phyloP scores from a whole-genome alignment of 805 yeast genomes.

The Henningerozyma blattae region DNA sequence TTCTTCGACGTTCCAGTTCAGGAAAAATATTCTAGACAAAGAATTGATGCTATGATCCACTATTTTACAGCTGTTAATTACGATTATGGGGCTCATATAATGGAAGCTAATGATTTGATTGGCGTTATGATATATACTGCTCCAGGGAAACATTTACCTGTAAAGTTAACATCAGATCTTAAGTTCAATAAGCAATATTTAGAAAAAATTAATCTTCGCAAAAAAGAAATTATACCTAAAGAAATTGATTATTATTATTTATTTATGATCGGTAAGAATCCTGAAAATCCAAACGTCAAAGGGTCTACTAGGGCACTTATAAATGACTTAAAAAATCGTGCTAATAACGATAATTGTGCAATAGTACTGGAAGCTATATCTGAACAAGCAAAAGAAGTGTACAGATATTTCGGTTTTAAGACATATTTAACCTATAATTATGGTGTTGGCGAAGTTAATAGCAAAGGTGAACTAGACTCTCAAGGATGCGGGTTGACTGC shows the following conservation, averaged over 20 bases:
- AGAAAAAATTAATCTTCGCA: constrained; percentile 11
- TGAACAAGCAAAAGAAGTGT: constrained; percentile 23
- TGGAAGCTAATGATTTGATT: constrained; percentile 22
- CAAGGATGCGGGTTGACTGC: constrained; percentile 23
- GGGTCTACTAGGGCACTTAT: constrained; percentile 25
- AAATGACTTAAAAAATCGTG: constrained; percentile 18
- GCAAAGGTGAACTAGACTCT: constrained; percentile 16
- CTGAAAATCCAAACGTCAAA: constrained; percentile 13
- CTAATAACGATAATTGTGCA: constrained; percentile 21
- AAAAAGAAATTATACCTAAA: constrained; percentile 16
- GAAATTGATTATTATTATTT: constrained; percentile 21
- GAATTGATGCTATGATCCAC: constrained; percentile 16
- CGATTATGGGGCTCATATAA: constrained; percentile 22
- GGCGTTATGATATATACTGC: constrained; percentile 23
- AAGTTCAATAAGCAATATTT: constrained; percentile 21
- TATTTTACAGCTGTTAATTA: constrained; percentile 15
- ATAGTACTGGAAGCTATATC: constrained; percentile 24
- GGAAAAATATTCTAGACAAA: constrained; percentile 12
- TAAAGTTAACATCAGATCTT: constrained; percentile 17
- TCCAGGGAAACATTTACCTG: constrained; percentile 16
- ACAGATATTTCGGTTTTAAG: constrained; percentile 25
- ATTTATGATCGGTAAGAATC: constrained; percentile 24
- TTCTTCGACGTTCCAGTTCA: constrained; percentile 16
- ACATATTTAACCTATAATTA: constrained; percentile 17
- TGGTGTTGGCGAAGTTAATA: constrained; percentile 23